Conservation (phyloP, 306 rosid species). For the Adenanthera pavonina region DNA sequence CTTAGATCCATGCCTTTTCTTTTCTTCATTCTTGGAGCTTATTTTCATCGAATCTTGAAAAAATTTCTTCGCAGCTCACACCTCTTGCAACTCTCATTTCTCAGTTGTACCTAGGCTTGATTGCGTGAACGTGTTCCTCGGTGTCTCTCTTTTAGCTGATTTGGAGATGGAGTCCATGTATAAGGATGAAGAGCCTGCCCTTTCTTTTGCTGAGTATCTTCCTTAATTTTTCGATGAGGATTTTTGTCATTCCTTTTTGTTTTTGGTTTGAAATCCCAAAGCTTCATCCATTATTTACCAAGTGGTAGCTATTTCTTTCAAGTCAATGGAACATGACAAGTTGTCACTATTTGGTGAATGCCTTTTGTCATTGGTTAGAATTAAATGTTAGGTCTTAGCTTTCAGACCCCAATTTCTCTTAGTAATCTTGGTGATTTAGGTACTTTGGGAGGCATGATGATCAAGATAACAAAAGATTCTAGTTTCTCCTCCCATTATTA, state of each 20-base stretch:
- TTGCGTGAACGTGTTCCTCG: too few species aligned
- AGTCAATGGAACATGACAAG: constrained; percentile 40
- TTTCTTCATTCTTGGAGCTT: too few species aligned
- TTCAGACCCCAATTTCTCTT: constrained; percentile 24
- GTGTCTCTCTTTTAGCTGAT: too few species aligned
- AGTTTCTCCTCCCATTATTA: neutral
- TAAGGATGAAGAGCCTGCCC: too few species aligned
- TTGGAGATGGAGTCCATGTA: too few species aligned
- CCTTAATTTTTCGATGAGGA: too few species aligned
- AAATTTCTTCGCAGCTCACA: too few species aligned
- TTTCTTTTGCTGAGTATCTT: too few species aligned
- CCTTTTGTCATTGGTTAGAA: neutral
- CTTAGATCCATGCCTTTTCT: too few species aligned
- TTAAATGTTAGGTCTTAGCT: neutral
- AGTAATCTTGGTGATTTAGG: constrained; percentile 23
- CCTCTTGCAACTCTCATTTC: too few species aligned
- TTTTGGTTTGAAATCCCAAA: constrained; percentile 24
- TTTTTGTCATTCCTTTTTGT: constrained; percentile 1
- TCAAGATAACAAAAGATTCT: constrained; percentile 32
- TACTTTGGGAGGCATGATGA: constrained; percentile 40
- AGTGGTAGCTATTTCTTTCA: constrained; percentile 46
- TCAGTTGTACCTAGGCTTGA: too few species aligned
- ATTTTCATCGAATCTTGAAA: too few species aligned
- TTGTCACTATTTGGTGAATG: constrained; percentile 18
- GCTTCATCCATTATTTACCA: constrained; percentile 48